phyloP scores from a whole-genome alignment of 176 grass and related monocot species.

The Lolium rigidum region DNA sequence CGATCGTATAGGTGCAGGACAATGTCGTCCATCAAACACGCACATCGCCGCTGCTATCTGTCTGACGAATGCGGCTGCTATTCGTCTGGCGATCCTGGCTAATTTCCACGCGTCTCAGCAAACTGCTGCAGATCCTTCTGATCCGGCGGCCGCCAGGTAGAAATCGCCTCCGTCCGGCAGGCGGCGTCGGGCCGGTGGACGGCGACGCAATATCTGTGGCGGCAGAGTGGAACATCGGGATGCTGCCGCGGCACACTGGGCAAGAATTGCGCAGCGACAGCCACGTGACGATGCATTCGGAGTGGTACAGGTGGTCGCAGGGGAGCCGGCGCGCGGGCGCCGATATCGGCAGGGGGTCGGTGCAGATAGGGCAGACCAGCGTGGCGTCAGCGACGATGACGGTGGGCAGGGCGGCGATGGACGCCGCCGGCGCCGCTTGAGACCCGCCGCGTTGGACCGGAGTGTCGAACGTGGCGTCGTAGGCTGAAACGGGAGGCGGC shows the following conservation, averaged over 20 bases:
- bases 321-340: neutral
- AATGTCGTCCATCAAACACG: neutral
- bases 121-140: constrained; percentile 18
- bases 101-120: constrained; percentile 1
- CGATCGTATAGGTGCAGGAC: neutral
- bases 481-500: neutral
- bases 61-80: neutral
- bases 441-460: neutral
- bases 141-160: constrained; percentile 7
- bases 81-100: neutral
- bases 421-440: neutral
- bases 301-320: constrained; percentile 37
- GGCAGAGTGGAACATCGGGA: neutral
- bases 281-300: constrained; percentile 29
- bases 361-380: constrained; percentile 7
- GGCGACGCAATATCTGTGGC: neutral
- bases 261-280: constrained; percentile 32
- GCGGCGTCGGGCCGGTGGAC: neutral
- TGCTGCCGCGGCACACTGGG: constrained; percentile 16
- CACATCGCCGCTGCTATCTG: neutral
- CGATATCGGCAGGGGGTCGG: neutral
- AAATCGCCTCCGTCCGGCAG: constrained; percentile 7
- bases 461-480: neutral
- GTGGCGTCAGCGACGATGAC: neutral
- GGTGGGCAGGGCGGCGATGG: constrained; percentile 24